Evolutionary conservation across 345 rosid species (phyloP).

Genomic region (Ricinus communis): DNA sequence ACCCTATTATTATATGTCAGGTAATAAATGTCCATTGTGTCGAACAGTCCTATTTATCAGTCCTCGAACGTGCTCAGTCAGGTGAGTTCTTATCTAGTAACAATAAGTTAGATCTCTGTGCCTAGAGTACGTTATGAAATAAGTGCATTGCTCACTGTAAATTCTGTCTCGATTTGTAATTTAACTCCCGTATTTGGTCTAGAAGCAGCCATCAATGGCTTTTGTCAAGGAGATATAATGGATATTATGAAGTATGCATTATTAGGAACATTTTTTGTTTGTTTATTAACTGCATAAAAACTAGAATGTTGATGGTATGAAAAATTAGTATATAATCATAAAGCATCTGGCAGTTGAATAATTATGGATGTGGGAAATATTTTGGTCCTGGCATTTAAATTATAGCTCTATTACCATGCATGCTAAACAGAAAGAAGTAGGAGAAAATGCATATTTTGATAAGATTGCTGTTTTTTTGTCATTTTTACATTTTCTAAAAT

Average conservation of each 20-base stretch:
- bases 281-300: neutral
- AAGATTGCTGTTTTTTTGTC: neutral
- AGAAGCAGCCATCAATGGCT: constrained; percentile 5
- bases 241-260: neutral
- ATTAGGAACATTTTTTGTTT: neutral
- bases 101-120: constrained; percentile 4
- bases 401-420: neutral
- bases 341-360: neutral
- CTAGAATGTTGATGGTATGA: neutral
- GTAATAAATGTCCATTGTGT: constrained; percentile 95
- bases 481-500: neutral
- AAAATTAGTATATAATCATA: neutral
- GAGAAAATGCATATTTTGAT: neutral
- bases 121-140: constrained; percentile 5
- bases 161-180: constrained; percentile 8
- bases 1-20: constrained; percentile 36
- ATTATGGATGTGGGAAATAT: neutral
- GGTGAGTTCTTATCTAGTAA: constrained; percentile 38
- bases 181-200: constrained; percentile 11
- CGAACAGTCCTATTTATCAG: constrained; percentile 83
- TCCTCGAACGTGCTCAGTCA: constrained; percentile 81
- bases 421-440: constrained; percentile 2
- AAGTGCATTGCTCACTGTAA: neutral
- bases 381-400: neutral
- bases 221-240: constrained; percentile 10